Percentiles rank a stretch among this genome's conserved stretches.
These are phyloP conservation scores for Solanum medicagineum DNA, from an alignment of 257 asterid genomes.

Conservation along the genomic window DNA sequence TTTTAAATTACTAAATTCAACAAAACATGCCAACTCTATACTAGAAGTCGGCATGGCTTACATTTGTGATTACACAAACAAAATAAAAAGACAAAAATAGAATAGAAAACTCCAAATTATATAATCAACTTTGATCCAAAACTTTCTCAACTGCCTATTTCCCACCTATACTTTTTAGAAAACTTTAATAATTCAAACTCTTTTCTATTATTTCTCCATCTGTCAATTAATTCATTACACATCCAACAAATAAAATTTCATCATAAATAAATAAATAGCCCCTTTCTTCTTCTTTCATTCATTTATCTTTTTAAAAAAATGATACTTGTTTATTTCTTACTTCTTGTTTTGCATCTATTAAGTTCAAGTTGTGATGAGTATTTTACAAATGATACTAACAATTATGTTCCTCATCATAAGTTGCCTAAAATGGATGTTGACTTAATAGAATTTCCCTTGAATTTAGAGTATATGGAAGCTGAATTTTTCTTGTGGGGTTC, in stretches of 20 bases:
- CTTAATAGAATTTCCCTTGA: constrained; percentile 58
- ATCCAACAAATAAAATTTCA: background rate
- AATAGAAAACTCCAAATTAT: background rate
- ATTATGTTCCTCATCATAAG: background rate
- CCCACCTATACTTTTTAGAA: background rate
- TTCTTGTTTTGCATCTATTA: background rate
- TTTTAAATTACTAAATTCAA: too few relatives aligned
- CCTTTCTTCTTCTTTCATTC: background rate
- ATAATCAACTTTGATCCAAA: background rate
- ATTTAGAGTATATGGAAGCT: constrained; percentile 72
- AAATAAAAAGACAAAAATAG: background rate
- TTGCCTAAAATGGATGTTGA: constrained; percentile 32
- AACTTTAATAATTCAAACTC: background rate
- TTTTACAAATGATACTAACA: background rate
- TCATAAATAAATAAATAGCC: background rate
- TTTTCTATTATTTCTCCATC: background rate
- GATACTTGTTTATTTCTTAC: background rate
- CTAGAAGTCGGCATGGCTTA: background rate
- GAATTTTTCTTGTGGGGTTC: constrained; percentile 72
- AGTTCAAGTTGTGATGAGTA: background rate
- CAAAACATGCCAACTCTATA: too few relatives aligned
- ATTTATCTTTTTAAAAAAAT: background rate
- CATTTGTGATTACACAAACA: background rate
- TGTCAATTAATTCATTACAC: background rate
- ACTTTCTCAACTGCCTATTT: background rate